Evolutionary conservation across 2,329 filamentous ascomycete species (phyloP).

Genomic region (Ophiocordyceps polyrhachis-furcata): DNA sequence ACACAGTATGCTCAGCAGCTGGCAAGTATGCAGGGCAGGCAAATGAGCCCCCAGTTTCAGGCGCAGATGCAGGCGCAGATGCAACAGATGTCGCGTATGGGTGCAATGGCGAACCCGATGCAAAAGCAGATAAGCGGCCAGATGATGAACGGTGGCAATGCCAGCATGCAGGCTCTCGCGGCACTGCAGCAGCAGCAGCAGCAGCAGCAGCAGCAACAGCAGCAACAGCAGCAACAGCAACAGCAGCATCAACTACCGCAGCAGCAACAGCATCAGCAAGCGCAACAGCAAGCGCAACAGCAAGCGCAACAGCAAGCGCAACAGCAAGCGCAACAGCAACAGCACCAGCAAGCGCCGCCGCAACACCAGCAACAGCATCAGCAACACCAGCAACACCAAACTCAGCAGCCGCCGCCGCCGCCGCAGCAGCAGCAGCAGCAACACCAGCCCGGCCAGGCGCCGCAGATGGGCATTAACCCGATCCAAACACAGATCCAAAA

Average conservation of each 20-base stretch:
- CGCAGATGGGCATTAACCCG: slow-evolving; percentile 10
- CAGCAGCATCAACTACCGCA: slow-evolving; percentile 11
- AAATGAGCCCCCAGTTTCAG: slow-evolving; percentile 20
- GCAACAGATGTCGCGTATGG: slow-evolving; percentile 20
- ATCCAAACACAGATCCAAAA: slow-evolving; percentile 16
- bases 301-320: slow-evolving; percentile 11
- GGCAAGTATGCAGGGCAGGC: slow-evolving; percentile 4
- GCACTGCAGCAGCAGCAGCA: slow-evolving; percentile 17
- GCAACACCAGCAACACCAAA: slow-evolving; percentile 12
- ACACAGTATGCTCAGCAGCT: slow-evolving; percentile 21
- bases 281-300: slow-evolving; percentile 10
- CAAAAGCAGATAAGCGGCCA: slow-evolving; percentile 18
- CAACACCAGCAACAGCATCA: slow-evolving; percentile 11
- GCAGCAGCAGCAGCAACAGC: slow-evolving; percentile 15
- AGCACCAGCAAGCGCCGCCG: slow-evolving; percentile 12
- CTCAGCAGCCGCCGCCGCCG: slow-evolving; percentile 12
- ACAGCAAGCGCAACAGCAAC: slow-evolving; percentile 11
- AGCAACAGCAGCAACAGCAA: slow-evolving; percentile 15
- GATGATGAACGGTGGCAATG: slow-evolving; percentile 22
- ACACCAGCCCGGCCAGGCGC: slow-evolving; percentile 13
- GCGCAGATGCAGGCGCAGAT: slow-evolving; percentile 16
- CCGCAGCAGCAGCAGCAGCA: slow-evolving; percentile 12
- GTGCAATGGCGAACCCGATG: slow-evolving; percentile 19
- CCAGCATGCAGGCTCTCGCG: slow-evolving; percentile 20
- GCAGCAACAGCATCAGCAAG: slow-evolving; percentile 11